A percentile compares a stretch with the other conserved stretches of the same genome.
phyloP scores from a whole-genome alignment of 2,329 filamentous ascomycete genomes.

The Didymella sp. region DNA sequence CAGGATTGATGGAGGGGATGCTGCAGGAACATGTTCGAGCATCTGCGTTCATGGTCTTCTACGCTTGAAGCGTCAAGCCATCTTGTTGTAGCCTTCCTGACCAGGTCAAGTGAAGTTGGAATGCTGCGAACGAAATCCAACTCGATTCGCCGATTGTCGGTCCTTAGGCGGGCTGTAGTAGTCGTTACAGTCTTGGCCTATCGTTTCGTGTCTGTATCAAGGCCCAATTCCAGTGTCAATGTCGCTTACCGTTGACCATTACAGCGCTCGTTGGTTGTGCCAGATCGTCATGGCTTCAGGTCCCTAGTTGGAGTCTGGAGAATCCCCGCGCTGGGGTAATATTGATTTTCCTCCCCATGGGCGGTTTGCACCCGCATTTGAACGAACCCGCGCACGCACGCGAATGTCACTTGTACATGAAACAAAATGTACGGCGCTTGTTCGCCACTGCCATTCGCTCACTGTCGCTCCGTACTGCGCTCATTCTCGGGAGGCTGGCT shows the following conservation, averaged over 20 bases:
- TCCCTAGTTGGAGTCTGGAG: neutral
- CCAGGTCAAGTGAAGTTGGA: neutral
- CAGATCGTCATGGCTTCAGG: neutral
- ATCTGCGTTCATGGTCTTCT: neutral
- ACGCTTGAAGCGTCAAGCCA: neutral
- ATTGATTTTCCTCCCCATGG: neutral
- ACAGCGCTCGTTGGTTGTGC: neutral
- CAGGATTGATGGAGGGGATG: no score
- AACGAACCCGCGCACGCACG: neutral
- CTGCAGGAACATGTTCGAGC: no score
- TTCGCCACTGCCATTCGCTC: slow-evolving; percentile 22
- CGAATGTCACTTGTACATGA: slow-evolving; percentile 10
- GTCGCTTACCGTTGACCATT: neutral
- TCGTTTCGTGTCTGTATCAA: neutral
- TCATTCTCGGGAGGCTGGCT: slow-evolving; percentile 3
- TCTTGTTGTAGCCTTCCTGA: neutral
- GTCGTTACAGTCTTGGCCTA: neutral
- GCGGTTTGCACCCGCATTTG: neutral
- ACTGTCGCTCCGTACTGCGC: slow-evolving; percentile 22
- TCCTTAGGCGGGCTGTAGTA: neutral
- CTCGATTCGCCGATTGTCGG: neutral
- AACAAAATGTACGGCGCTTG: slow-evolving; percentile 32
- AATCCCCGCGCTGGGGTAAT: neutral
- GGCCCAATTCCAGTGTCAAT: neutral
- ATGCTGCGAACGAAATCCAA: neutral